Evolutionary conservation across 169 alveolate species (phyloP), one percentile per base, ranked within the genome.

Genomic region (Plasmodium vivax): DNA sequence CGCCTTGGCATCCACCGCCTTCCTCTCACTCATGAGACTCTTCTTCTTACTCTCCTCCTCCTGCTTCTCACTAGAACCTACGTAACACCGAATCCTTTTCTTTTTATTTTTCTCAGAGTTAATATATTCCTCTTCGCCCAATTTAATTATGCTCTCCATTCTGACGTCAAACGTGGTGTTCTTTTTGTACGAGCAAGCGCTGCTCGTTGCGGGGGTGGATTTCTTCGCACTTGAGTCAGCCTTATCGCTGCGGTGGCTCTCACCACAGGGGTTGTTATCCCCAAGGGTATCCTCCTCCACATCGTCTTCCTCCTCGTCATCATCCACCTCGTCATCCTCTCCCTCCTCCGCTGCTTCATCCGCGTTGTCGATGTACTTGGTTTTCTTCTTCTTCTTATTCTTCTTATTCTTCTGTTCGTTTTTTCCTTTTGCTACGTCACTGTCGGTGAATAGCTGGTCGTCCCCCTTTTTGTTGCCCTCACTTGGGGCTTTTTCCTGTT

Each of bases 91-190:
- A 54, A 23, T 43, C 68, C 93, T 77, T 79, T 87, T 87, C 34
- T 87, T 87, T 87, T 87, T 87, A 87, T 87, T 87, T 74, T 75
- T 75, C 2, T 87, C 93, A 34, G 85, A 32, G 56, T 77, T 75
- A 32, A 87, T 47, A n/a, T 75, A 41, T 23, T 87, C 85, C 47
- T 58, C 82, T 77, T 87, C 87, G 16, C 45, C 85, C 45, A 87
- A 56, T 14, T 77, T 56, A 51, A 51, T 51, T 51, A 10, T 32
- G n/a, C 82, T 32, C 32, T 75, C 82, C 45, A 74, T 83, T 36
- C 81, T 51, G 38, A 54, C 43, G 32, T 87, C 87, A 75, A 51
- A 54, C 2, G 23, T 38, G 30, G 30, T 23, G 43, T 74, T 74
- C 47, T 75, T 87, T 74, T 87, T 38, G 34, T 75, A 36, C 14